These are phyloP conservation scores for Lactifluus volemus DNA, from an alignment of 768 basidiomycete genomes.

Conservation along the genomic window DNA sequence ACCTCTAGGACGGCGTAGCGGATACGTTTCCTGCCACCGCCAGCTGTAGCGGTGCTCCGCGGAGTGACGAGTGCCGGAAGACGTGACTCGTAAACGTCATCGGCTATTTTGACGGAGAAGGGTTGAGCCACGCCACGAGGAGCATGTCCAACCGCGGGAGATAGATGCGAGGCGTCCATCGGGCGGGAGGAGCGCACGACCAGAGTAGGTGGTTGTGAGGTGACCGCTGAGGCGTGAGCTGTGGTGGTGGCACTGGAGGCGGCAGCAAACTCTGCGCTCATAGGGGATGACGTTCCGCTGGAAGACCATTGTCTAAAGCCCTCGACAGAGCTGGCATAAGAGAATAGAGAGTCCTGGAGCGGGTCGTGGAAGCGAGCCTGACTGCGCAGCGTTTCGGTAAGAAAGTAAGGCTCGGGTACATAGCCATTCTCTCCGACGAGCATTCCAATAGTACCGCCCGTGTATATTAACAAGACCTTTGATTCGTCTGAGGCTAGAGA, in stretches of 20 bases:
- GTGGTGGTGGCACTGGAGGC: conserved; percentile 17
- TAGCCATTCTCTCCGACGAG: conserved; percentile 68
- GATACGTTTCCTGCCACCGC: conserved; percentile 54
- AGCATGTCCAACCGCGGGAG: conserved; percentile 21
- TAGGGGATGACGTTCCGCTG: conserved; percentile 40
- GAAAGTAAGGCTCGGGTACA: conserved; percentile 79
- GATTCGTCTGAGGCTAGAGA: conserved; percentile 54
- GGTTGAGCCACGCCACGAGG: conserved; percentile 23
- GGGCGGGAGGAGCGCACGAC: conserved; percentile 63
- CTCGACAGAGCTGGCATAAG: conserved; percentile 68
- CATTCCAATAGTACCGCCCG: conserved; percentile 89
- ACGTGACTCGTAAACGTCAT: conserved; percentile 61
- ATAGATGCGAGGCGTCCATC: conserved; percentile 40
- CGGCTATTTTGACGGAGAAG: conserved; percentile 40
- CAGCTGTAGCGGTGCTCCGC: conserved; percentile 52
- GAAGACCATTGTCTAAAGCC: conserved; percentile 75
- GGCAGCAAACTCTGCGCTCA: conserved; percentile 17
- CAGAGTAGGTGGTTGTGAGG: conserved; percentile 33
- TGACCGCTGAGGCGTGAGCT: conserved; percentile 2
- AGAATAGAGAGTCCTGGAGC: conserved; percentile 76
- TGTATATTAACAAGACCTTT: conserved; percentile 81
- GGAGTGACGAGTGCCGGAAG: conserved; percentile 77
- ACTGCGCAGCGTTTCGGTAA: conserved; percentile 74
- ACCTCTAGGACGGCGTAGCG: conserved; percentile 84
- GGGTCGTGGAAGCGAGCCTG: conserved; percentile 92